phyloP scores from a whole-genome alignment of 75 land plant species.

The Azolla pinnata region DNA sequence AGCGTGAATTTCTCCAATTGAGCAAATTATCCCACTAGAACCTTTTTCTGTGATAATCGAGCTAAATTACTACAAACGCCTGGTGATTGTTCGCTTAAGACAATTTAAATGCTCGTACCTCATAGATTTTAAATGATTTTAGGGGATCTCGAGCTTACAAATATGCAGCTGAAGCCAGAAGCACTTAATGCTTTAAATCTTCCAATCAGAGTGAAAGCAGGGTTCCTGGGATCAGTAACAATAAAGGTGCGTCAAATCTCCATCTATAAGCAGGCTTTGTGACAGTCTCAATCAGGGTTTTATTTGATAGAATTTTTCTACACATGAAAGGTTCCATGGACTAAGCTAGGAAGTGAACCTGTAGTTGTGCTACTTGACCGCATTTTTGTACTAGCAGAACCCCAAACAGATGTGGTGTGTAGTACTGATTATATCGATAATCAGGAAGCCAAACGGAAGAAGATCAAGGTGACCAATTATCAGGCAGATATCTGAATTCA shows the following conservation, averaged over 20 bases:
- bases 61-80: no score
- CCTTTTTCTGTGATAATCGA: no score
- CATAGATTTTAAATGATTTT: constrained; percentile 3
- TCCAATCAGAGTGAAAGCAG: constrained; percentile 92
- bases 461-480: constrained; percentile 36
- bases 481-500: not conserved
- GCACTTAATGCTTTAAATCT: constrained; percentile 88
- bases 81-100: not conserved
- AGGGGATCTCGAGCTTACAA: constrained; percentile 95
- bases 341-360: constrained; percentile 94
- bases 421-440: constrained; percentile 46
- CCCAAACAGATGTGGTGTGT: constrained; percentile 73
- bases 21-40: no score
- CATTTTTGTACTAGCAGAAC: constrained; percentile 84
- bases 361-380: constrained; percentile 82
- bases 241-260: constrained; percentile 74
- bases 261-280: not conserved
- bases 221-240: constrained; percentile 92
- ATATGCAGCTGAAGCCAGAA: constrained; percentile 97
- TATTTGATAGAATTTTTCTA: not conserved
- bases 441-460: constrained; percentile 62
- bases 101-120: not conserved
- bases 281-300: not conserved
- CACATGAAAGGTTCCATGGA: constrained; percentile 82
- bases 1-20: not conserved